Evolutionary conservation across 202 grass and related monocot genomes (phyloP).

Genomic region (Saccharum hybrid): DNA sequence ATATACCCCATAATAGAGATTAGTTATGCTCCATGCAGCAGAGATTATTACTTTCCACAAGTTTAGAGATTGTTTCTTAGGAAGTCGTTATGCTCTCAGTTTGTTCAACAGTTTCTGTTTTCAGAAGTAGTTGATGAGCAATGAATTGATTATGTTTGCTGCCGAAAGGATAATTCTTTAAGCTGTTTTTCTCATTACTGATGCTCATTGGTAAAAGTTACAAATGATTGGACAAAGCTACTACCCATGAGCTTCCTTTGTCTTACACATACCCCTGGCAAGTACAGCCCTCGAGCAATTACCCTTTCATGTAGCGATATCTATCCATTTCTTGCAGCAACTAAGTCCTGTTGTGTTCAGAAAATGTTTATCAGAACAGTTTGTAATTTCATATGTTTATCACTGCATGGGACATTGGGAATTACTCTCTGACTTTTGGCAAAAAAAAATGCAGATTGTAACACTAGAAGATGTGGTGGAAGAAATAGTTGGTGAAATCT

Average conservation of each 20-base stretch:
- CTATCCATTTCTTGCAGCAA: constrained; percentile 4
- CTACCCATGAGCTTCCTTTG: neutral
- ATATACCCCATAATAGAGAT: neutral
- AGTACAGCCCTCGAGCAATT: neutral
- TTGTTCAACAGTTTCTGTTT: neutral
- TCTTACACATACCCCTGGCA: neutral
- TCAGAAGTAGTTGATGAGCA: neutral
- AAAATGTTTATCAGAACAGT: neutral
- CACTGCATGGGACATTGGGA: constrained; percentile 17
- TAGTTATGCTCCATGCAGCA: neutral
- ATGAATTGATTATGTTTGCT: constrained; percentile 13
- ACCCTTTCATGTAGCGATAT: neutral
- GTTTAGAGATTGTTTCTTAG: neutral
- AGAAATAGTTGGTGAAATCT: constrained; percentile 99
- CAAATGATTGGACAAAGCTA: constrained; percentile 13
- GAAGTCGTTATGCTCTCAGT: neutral
- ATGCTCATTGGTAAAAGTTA: neutral
- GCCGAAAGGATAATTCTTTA: constrained; percentile 6
- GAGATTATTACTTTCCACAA: neutral
- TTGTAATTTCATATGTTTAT: constrained; percentile 33
- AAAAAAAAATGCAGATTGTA: constrained; percentile 71
- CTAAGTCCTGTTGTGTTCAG: neutral
- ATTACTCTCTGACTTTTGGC: constrained; percentile 32
- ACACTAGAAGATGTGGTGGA: constrained; percentile 98
- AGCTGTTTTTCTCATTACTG: neutral